Base-by-base conservation (phyloP, 768 basidiomycete genomes). In the Pulveroboletus sp. region DNA sequence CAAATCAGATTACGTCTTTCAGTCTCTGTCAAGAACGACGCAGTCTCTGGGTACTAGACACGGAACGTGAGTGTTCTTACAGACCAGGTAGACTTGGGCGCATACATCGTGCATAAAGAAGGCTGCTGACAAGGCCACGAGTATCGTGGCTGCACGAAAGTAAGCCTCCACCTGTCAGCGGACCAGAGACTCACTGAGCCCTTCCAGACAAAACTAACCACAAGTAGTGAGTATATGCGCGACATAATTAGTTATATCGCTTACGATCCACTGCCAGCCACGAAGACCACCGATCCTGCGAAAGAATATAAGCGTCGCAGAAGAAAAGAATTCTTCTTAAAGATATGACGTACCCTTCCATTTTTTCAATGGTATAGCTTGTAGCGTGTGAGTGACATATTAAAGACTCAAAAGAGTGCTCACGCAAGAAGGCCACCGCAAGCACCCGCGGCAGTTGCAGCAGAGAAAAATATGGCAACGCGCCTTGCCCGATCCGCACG, bases 191-290 rank as follows among this genome's bases (percentile, higher is more conserved):
- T 45, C 19, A 27, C 44, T 25, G 10, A 45, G 27, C 20, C 45
- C 36, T 32, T 45, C 36, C 29, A 45, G 27, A 45, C 36, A 45
- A 16, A 45, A 45, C 45, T 45, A n/a, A 19, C 20, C 36, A 32
- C 27, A 19, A 10, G 10, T 6, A 16, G 20, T 31, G 21, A 45
- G 29, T 45, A 21, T 29, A 7, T 23, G 36, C 9, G 20, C 23
- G 2, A 45, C 14, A 38, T 8, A 3, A n/a, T 31, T 20, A 2
- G 21, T 37, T 29, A 17, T 17, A 40, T 31, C n/a, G 36, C 45
- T 45, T 38, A 45, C 45, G 16, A 45, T 45, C 45, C 45, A 45
- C 17, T 45, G 45, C 45, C 45, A 45, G 14, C 45, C 45, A 38
- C 16, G 45, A 32, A 45, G 29, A 6, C 45, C 45, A 12, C 16